Evolutionary conservation across 2,329 filamentous ascomycete species (phyloP).

Genomic region (Fusarium mangiferae): DNA sequence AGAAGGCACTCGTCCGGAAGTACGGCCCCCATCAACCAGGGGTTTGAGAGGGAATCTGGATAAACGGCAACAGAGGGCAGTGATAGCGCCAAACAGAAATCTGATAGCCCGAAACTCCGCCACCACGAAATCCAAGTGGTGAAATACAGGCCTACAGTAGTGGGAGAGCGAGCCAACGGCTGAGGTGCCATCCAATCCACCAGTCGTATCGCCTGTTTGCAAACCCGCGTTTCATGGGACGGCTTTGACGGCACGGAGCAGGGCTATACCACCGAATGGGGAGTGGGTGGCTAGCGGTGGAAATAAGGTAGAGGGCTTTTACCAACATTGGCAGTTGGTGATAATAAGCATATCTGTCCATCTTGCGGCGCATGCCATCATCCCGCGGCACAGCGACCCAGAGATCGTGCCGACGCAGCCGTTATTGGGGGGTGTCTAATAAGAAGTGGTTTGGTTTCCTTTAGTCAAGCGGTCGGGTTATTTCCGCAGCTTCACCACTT

Average conservation of each 20-base stretch:
- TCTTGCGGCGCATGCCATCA: conserved; percentile 44
- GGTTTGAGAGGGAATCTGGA: conserved; percentile 35
- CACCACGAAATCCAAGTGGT: conserved; percentile 23
- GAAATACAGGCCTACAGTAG: background rate
- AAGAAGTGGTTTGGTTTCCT: background rate
- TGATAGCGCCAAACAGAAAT: conserved; percentile 35
- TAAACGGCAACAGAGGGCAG: conserved; percentile 38
- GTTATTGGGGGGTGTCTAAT: conserved; percentile 32
- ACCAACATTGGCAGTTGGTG: conserved; percentile 20
- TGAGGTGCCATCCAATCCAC: conserved; percentile 11
- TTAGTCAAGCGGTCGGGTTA: conserved; percentile 19
- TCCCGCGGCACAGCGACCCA: conserved; percentile 39
- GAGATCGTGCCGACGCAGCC: conserved; percentile 45
- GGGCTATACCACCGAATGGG: background rate
- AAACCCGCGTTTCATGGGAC: conserved; percentile 30
- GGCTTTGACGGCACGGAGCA: conserved; percentile 29
- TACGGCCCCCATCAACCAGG: conserved; percentile 25
- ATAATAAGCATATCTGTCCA: conserved; percentile 46
- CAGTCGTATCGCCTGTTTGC: conserved; percentile 11
- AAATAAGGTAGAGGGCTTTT: conserved; percentile 13
- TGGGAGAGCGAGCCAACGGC: background rate
- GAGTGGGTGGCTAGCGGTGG: background rate
- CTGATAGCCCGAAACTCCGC: conserved; percentile 33
- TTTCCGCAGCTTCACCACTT: conserved; percentile 8
- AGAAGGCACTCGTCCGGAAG: conserved; percentile 7